Conservation (phyloP, 2,329 filamentous ascomycete genomes). For the Verticillium dahliae region DNA sequence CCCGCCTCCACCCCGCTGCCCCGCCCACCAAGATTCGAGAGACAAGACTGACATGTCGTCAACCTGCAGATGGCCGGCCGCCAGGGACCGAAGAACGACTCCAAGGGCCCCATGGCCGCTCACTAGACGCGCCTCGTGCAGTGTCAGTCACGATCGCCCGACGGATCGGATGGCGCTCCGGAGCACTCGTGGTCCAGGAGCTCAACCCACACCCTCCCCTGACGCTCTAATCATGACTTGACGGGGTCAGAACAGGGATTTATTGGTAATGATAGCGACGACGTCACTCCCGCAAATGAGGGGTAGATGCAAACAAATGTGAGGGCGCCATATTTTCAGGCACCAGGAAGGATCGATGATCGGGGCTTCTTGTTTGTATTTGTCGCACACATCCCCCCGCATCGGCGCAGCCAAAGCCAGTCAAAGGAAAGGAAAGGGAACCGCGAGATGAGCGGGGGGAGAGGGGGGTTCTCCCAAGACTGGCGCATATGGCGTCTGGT, state of each 20-base stretch:
- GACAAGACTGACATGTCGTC: background rate
- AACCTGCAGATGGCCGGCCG: conserved; percentile 41
- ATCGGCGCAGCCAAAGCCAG: background rate
- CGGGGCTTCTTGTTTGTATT: background rate
- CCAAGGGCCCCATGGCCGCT: conserved; percentile 33
- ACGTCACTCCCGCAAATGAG: background rate
- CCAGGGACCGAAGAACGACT: conserved; percentile 47
- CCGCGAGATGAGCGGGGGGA: background rate
- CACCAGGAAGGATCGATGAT: background rate
- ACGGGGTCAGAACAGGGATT: background rate
- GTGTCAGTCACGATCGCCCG: conserved; percentile 2
- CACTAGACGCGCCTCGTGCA: conserved; percentile 24
- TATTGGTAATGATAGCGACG: background rate
- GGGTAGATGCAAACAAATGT: background rate
- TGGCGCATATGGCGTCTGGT: background rate
- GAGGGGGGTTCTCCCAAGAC: background rate
- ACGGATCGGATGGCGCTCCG: background rate
- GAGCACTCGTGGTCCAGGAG: background rate
- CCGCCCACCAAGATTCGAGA: background rate
- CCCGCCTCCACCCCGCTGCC: background rate
- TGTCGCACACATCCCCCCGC: background rate
- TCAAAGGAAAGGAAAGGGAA: background rate
- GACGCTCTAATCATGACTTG: background rate
- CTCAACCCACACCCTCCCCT: background rate
- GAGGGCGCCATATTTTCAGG: background rate